Base-by-base conservation (phyloP, 208 protist genomes). In the Spironucleus salmonicida region DNA sequence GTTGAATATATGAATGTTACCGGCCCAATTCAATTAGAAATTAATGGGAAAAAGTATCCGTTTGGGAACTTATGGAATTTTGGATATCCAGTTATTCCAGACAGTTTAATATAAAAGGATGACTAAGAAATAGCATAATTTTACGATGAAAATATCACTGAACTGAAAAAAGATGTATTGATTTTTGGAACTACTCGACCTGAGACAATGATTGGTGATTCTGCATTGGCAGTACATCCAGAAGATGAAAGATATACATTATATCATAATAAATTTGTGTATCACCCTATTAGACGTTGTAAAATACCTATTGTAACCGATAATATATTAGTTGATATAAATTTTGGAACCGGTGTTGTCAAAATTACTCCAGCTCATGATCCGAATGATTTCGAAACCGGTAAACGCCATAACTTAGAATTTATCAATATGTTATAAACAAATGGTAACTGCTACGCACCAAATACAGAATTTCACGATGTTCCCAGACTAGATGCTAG, bases 311-410 rank as follows among this genome's bases (percentile, higher is more conserved):
- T 99, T 61, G 89, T 99, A 27, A 75, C 86, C 57, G 96, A 98
- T 83, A 77, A 80, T 27, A 85, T 88, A 26, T 82, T 98, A 1
- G 96, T 99, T 23, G 93, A 98, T 78, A 91, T 92, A 83, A 88
- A 83, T 39, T 97, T 98, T 83, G 96, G 95, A 57, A 99, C 86
- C 30, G 86, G 87, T 49, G 81, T 76, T 59, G 91, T 93, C 26
- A 93, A 94, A 78, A 89, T 99, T 62, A 99, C 97, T 29, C 97
- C 97, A 27, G 92, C 93, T n/a, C 97, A 99, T 82, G 97, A 99
- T 87, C 90, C 86, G 34, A 98, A 98, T 86, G 97, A 99, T 89
- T 99, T 95, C 83, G 93, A 94, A 82, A 87, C 87, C 74, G 96
- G 93, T 62, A 67, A 88, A 62, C 87, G 93, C 62, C 92, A 99